Evolutionary conservation across 2,329 filamentous ascomycete species (phyloP).

Genomic region (Atkinsonella hypoxylon): DNA sequence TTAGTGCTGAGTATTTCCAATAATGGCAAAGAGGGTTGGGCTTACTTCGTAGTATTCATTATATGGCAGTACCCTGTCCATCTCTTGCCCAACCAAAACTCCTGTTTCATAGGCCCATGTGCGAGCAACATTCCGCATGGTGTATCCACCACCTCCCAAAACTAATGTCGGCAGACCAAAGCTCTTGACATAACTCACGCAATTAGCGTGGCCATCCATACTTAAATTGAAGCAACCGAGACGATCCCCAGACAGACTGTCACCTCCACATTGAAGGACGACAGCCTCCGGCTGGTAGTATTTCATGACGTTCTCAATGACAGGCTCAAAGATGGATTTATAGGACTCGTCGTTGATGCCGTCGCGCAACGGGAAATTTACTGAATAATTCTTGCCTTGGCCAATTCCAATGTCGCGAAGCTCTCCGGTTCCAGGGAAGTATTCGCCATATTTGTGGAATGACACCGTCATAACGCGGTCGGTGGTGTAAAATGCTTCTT

Average conservation of each 20-base stretch:
- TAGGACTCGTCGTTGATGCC: slow-evolving; percentile 86
- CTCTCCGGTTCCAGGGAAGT: slow-evolving; percentile 86
- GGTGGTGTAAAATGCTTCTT: slow-evolving; percentile 87
- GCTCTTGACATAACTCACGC: slow-evolving; percentile 81
- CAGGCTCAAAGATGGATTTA: slow-evolving; percentile 81
- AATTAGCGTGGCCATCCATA: slow-evolving; percentile 90
- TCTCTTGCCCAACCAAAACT: slow-evolving; percentile 69
- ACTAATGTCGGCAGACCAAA: slow-evolving; percentile 81
- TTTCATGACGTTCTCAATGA: slow-evolving; percentile 75
- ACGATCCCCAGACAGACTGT: slow-evolving; percentile 86
- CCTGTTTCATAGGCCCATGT: slow-evolving; percentile 98
- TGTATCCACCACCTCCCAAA: slow-evolving; percentile 91
- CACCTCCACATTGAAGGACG: slow-evolving; percentile 90
- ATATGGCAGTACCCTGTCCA: slow-evolving; percentile 76
- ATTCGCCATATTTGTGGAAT: slow-evolving; percentile 95
- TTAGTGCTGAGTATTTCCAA: slow-evolving; percentile 10
- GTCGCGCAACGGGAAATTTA: slow-evolving; percentile 86
- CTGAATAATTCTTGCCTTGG: slow-evolving; percentile 74
- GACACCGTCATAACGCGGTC: slow-evolving; percentile 88
- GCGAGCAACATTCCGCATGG: slow-evolving; percentile 89
- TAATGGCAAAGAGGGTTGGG: neutral
- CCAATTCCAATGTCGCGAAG: slow-evolving; percentile 80
- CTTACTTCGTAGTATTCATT: slow-evolving; percentile 84
- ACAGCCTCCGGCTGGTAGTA: slow-evolving; percentile 86
- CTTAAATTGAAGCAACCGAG: slow-evolving; percentile 96